Percentiles rank a stretch among this genome's conserved stretches.
Conservation (phyloP, 2,329 filamentous ascomycete genomes). For the Aspergillus sp. region DNA sequence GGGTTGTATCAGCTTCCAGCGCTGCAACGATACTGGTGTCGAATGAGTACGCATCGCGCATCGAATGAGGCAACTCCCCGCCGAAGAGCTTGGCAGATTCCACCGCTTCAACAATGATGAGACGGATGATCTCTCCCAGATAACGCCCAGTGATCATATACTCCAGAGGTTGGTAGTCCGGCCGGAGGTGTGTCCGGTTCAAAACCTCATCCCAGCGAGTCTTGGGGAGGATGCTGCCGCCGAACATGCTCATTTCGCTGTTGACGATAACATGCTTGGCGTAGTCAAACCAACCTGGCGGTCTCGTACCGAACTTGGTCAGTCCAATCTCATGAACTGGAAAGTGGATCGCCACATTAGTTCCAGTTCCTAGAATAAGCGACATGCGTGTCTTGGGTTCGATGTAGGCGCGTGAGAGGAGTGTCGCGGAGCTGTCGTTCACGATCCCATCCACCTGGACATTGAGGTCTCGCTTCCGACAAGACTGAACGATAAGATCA, state of each 20-base stretch:
- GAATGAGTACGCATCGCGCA: conserved; percentile 60
- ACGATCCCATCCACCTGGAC: conserved; percentile 64
- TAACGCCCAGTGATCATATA: conserved; percentile 66
- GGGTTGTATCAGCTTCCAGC: conserved; percentile 53
- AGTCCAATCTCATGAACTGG: conserved; percentile 56
- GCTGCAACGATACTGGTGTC: conserved; percentile 62
- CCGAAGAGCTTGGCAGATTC: conserved; percentile 58
- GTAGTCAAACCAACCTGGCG: conserved; percentile 56
- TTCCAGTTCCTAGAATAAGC: conserved; percentile 65
- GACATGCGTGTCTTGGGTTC: conserved; percentile 64
- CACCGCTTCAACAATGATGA: conserved; percentile 63
- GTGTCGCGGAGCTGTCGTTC: conserved; percentile 64
- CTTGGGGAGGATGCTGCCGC: conserved; percentile 56
- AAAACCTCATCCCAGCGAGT: conserved; percentile 64
- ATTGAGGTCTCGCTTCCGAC: conserved; percentile 55
- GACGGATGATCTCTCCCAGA: conserved; percentile 63
- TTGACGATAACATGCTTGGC: conserved; percentile 66
- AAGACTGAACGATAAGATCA: conserved; percentile 61
- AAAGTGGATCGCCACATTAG: conserved; percentile 65
- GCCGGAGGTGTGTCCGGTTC: conserved; percentile 58
- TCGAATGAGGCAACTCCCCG: conserved; percentile 57
- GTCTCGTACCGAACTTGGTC: conserved; percentile 59
- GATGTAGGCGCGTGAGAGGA: conserved; percentile 64
- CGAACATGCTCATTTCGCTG: conserved; percentile 68
- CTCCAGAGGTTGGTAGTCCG: conserved; percentile 67